Evolutionary conservation across 352 stramenopile genomes (phyloP), one percentile per base, ranked within the genome.

Genomic region (Pythium guiyangense): DNA sequence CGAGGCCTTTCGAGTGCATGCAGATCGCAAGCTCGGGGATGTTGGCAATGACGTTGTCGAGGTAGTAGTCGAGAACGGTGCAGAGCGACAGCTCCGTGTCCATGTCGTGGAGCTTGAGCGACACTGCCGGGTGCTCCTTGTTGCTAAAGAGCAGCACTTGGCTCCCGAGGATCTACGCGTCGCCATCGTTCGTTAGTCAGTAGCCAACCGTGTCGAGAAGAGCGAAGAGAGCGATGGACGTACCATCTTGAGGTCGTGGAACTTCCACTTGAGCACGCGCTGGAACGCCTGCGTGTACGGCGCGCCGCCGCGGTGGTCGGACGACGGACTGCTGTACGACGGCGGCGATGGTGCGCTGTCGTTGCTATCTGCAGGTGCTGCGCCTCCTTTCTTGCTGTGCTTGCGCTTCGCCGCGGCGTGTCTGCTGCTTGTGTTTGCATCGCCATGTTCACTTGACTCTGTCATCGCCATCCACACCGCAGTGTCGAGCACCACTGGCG

Each of bases 41-140:
- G 49, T 94, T 94, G 1, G 80, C 81, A 46, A 94, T 93, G 46
- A 94, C 83, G 50, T 94, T 94, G 60, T 94, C 85, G 34, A 94
- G 54, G 45, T 94, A 94, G 57, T 93, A 94, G 64, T 94, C 85
- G 1, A 94, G 71, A 20, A 92, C 79, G 0, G 80, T 94, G 18
- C 70, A 84, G 4, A 93, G 67, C 29, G 82, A 92, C n/a, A 94
- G 53, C 37, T 94, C 81, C 20, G 88, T 80, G 57, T 94, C 81
- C 73, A 92, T 88, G 54, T 94, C 85, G 52, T 94, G 85, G 12
- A 94, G 77, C 46, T 86, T 85, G 8, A 94, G 59, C 8, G 85
- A 94, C 43, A 94, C 85, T 0, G 85, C 80, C 0, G 85, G 85
- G 35, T 94, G 85, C 25, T 94, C 85, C 31, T 76, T 71, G 54